phyloP scores from a whole-genome alignment of 345 rosid species.

The Hibiscus tridactylites region DNA sequence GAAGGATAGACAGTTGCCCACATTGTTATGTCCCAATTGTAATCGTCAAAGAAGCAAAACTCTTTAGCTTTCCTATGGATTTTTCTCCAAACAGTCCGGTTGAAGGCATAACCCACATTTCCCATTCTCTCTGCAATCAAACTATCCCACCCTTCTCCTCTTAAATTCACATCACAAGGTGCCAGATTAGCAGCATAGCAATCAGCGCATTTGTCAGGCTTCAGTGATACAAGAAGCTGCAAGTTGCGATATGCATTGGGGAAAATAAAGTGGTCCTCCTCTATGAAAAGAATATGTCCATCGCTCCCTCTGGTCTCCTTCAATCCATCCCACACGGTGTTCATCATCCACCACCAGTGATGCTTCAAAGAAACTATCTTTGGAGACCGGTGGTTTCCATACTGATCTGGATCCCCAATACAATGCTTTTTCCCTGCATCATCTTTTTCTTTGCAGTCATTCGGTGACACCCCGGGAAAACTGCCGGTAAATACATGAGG shows the following conservation, averaged over 20 bases:
- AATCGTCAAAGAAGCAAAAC: conserved; percentile 88
- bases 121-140: conserved; percentile 95
- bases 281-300: conserved; percentile 85
- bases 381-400: conserved; percentile 81
- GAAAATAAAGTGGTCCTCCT: conserved; percentile 90
- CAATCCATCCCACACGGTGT: conserved; percentile 90
- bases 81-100: conserved; percentile 73
- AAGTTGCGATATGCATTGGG: conserved; percentile 91
- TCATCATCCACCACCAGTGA: conserved; percentile 99
- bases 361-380: conserved; percentile 91
- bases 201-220: conserved; percentile 65
- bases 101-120: conserved; percentile 81
- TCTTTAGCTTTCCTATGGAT: conserved; percentile 71
- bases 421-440: conserved; percentile 47
- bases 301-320: conserved; percentile 50
- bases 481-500: conserved; percentile 57
- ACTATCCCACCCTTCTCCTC: conserved; percentile 64
- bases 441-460: conserved; percentile 69
- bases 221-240: conserved; percentile 53
- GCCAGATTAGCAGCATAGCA: conserved; percentile 94
- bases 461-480: conserved; percentile 61
- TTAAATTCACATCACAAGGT: conserved; percentile 78
- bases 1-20: conserved; percentile 96
- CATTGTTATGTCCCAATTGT: conserved; percentile 99
- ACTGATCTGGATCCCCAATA: conserved; percentile 79